Base-by-base conservation (phyloP, 2,329 filamentous ascomycete genomes). In the Fusarium sp. region DNA sequence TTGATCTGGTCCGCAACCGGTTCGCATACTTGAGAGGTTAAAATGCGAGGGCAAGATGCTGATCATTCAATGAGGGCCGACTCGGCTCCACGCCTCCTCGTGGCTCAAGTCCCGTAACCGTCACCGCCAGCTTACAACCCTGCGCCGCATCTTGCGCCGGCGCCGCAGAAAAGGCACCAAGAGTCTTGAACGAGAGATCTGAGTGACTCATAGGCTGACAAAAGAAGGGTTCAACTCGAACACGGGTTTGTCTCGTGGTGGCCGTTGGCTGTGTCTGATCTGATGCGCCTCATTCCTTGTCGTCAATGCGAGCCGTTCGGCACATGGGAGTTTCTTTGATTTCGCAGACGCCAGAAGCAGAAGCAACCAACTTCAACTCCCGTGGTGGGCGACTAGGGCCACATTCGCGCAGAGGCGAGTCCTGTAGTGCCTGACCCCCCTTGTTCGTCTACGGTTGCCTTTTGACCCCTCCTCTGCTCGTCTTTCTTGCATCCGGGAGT, bases 181-280 rank as follows among this genome's bases (percentile, higher is more conserved):
- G 73, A 72, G 57, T 68, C 60, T 62, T 64, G 57, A 50, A 69
- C 61, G 63, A 59, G 56, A 68, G 62, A 45, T 64, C 52, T 70
- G 35, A 67, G 71, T 78, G 76, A 78, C 68, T 77, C 76, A 78
- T 76, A 69, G 60, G 74, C 60, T 69, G 72, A 58, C 66, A 65
- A 65, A 66, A 63, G 50, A 62, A 68, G 67, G 57, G 59, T 68
- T 74, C 60, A 42, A 52, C 47, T 65, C 52, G 40, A 33, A 57
- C 54, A 69, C 67, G 68, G 57, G 47, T 64, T 52, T 71, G 63
- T 71, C 63, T 64, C 57, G 50, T 65, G 59, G 61, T 42, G 31
- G 54, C 60, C 27, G 65, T 65, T 69, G 62, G 65, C 42, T 74
- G 65, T 45, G 45, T 70, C 65, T 66, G 47, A 27, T 42, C 65